A percentile compares a stretch with the other conserved stretches of the same genome.
Conservation (phyloP, 2,329 filamentous ascomycete species). For the Cercospora sp. region DNA sequence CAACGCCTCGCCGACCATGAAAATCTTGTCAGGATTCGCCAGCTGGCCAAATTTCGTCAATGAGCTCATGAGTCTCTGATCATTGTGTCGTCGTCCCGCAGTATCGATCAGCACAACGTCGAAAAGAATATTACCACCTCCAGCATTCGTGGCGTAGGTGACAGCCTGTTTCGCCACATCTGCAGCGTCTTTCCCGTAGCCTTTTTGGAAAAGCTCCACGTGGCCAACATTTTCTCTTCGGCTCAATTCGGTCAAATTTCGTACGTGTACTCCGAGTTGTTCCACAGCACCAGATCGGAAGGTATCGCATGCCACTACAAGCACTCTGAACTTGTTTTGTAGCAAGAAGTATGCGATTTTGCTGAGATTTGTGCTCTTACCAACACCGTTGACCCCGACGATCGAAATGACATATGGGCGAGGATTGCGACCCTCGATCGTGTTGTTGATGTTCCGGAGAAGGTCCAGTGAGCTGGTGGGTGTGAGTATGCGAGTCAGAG, state of each 20-base stretch:
- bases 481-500: constrained; percentile 90
- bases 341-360: constrained; percentile 98
- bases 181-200: constrained; percentile 96
- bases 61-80: constrained; percentile 91
- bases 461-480: constrained; percentile 93
- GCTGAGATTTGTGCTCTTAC: constrained; percentile 95
- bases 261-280: constrained; percentile 91
- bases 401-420: constrained; percentile 97
- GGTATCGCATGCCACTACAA: constrained; percentile 92
- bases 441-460: constrained; percentile 83
- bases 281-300: constrained; percentile 97
- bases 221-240: constrained; percentile 74
- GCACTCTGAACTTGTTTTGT: constrained; percentile 93
- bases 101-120: constrained; percentile 98
- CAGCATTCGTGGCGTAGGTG: constrained; percentile 67
- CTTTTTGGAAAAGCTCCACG: constrained; percentile 93
- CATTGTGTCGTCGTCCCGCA: constrained; percentile 90
- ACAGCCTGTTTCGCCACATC: constrained; percentile 94
- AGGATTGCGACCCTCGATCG: constrained; percentile 63
- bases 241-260: constrained; percentile 86
- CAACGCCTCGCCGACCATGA: constrained; percentile 93
- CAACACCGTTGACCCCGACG: constrained; percentile 96
- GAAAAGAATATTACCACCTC: constrained; percentile 50
- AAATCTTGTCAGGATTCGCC: constrained; percentile 93
- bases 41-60: constrained; percentile 97